Evolutionary conservation across 805 yeast species (phyloP), one percentile per base, ranked within the genome.

Genomic region (Candida maesae): DNA sequence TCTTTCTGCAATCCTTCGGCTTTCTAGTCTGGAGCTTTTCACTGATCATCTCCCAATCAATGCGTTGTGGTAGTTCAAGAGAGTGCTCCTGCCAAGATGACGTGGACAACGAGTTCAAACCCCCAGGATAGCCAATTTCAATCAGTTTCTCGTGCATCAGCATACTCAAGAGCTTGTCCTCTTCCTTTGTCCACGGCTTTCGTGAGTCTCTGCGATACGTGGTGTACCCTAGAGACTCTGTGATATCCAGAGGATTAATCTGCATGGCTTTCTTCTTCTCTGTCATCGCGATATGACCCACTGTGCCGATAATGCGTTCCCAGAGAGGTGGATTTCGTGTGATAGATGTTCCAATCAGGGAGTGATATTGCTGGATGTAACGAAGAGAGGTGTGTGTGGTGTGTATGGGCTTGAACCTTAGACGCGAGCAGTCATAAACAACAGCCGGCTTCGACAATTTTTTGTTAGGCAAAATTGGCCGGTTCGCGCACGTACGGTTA

Each of bases 1-100:
- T 66, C 60, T 88, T 89, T 26, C 88, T 73, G 56, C 95, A 84
- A 58, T 88, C 95, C 53, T 84, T 87, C 11, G 87, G 73, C 52
- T 84, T 81, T 39, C 96, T 67, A 54, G 47, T 70, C 58, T 69
- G 66, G 59, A 65, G 72, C 55, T 45, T 65, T 50, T 48, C 67
- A 49, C 81, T 74, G 30, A 81, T 70, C 39, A 48, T 45, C 24
- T 80, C 85, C 95, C 95, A 84, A 39, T 78, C 71, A 9, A 83
- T 70, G 1, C 54, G 45, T 28, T 60, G 61, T 4, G 63, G 56
- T 7, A 58, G 44, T 3, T 53, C 49, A 10, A 55, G 46, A 6
- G 52, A 46, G 27, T 50, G 39, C 4, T 45, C 35, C 14, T 42
- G 42, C 21, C 67, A 66, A 10, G 60, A 52, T 42, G 55, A 12